A percentile compares a stretch with the other conserved stretches of the same genome.
Evolutionary conservation across 164 flowering plant genomes (phyloP).

Genomic region (Vitis vinifera): ASM3070453v1 NC_081810.1:16465001-16465500

Average conservation of each 20-base stretch:
- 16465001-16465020: constrained; percentile 31
- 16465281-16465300: constrained; percentile 1
- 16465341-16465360: too few species aligned
- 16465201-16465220: background rate
- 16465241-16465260: constrained; percentile 4
- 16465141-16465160: background rate
- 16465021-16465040: background rate
- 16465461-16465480: too few species aligned
- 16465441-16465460: too few species aligned
- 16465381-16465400: too few species aligned
- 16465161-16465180: background rate
- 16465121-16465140: background rate
- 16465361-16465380: too few species aligned
- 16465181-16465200: background rate
- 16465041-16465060: too few species aligned
- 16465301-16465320: constrained; percentile 4
- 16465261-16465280: constrained; percentile 10
- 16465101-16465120: background rate
- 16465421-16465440: too few species aligned
- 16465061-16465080: too few species aligned
- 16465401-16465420: too few species aligned
- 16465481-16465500: too few species aligned
- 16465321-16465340: too few species aligned
- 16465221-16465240: background rate
- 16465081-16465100: background rate